phyloP scores from a whole-genome alignment of 2,329 filamentous ascomycete species.

The Mollisia scopiformis region DNA sequence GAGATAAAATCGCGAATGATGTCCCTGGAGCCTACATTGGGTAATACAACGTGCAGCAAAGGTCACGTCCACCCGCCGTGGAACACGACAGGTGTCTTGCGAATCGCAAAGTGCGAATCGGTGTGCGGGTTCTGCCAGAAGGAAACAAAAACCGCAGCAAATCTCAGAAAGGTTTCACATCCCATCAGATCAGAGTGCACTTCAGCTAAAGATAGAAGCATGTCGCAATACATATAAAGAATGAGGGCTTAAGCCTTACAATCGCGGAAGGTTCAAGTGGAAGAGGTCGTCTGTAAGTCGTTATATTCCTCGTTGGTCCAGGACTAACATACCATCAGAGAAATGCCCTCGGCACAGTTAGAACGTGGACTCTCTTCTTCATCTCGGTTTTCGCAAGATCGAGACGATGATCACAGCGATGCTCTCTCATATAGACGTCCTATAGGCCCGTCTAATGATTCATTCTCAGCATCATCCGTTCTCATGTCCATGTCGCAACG shows the following conservation, averaged over 20 bases:
- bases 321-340: conserved; percentile 11
- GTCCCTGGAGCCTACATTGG: conserved; percentile 10
- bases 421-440: conserved; percentile 7
- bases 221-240: conserved; percentile 36
- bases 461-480: conserved; percentile 25
- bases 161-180: conserved; percentile 32
- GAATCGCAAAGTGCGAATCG: conserved; percentile 34
- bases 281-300: conserved; percentile 31
- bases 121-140: conserved; percentile 36
- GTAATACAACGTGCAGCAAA: conserved; percentile 32
- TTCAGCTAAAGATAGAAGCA: conserved; percentile 26
- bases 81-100: conserved; percentile 31
- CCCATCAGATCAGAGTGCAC: background rate
- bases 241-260: conserved; percentile 30
- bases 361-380: conserved; percentile 12
- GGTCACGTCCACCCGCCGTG: conserved; percentile 34
- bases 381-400: conserved; percentile 19
- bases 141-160: conserved; percentile 35
- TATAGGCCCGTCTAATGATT: conserved; percentile 5
- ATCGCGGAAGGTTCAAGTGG: conserved; percentile 35
- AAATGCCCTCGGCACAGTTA: conserved; percentile 22
- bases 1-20: conserved; percentile 1
- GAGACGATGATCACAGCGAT: conserved; percentile 9
- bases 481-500: conserved; percentile 23
- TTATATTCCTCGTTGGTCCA: background rate